Percentiles rank a stretch among this genome's conserved stretches.
These are phyloP conservation scores for Saccharomycopsis hybrid DNA, from an alignment of 1,139 yeast genomes.

Conservation along the genomic window DNA sequence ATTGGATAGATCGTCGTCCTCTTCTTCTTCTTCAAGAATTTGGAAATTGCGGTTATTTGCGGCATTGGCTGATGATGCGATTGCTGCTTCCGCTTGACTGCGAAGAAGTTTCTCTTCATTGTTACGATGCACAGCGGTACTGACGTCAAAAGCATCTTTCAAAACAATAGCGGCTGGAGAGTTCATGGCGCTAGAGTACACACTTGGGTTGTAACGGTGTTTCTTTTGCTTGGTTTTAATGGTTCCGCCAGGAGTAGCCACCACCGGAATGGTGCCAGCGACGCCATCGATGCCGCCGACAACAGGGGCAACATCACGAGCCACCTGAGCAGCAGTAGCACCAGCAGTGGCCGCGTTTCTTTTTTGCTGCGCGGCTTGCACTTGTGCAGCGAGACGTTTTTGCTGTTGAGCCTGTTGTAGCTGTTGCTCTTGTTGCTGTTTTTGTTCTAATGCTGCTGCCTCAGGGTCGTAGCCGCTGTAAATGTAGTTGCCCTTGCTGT, in stretches of 20 bases:
- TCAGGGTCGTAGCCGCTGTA: constrained; percentile 14
- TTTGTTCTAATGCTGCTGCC: background rate
- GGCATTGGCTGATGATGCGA: too few species aligned
- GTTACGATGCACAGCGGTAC: constrained; percentile 89
- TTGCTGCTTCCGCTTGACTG: too few species aligned
- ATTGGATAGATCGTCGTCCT: constrained; percentile 24
- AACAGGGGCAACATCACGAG: too few species aligned
- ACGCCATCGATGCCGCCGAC: too few species aligned
- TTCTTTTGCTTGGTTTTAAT: constrained; percentile 11
- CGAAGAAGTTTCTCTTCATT: constrained; percentile 61
- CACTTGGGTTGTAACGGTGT: constrained; percentile 22
- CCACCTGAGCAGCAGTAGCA: too few species aligned
- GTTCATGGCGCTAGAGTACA: constrained; percentile 33
- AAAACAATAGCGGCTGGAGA: constrained; percentile 91
- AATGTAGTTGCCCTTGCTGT: constrained; percentile 12
- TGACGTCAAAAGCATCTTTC: constrained; percentile 91
- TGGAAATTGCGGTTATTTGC: background rate
- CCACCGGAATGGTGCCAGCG: constrained; percentile 19
- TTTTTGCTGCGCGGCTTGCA: constrained; percentile 21
- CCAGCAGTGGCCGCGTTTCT: too few species aligned
- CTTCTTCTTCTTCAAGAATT: constrained; percentile 27
- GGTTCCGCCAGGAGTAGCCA: background rate
- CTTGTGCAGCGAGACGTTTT: constrained; percentile 3
- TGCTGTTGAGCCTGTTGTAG: background rate
- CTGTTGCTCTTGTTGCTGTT: background rate